Percentiles rank a stretch among this genome's conserved stretches.
Evolutionary conservation across 176 grass and related monocot species (phyloP).

Genomic region (Saccharum officinarum): DNA sequence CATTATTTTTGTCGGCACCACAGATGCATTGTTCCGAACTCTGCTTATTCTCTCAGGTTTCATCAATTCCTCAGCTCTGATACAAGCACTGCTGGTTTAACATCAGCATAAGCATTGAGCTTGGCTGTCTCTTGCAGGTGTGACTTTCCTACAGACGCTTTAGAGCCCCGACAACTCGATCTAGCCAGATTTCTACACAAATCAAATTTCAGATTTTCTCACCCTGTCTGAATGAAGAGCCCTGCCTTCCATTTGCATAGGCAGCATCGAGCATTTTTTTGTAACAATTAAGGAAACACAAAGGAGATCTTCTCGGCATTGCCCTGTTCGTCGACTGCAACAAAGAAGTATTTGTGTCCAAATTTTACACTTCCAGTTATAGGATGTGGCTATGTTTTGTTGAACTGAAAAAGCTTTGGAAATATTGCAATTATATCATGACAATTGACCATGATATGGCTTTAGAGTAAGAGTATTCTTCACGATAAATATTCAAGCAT

Average conservation of each 20-base stretch:
- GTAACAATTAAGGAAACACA: too few species aligned
- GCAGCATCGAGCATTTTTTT: constrained; percentile 13
- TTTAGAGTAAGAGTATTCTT: too few species aligned
- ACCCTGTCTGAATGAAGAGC: constrained; percentile 52
- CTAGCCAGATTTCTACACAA: constrained; percentile 86
- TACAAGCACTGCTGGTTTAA: background rate
- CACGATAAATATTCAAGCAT: too few species aligned
- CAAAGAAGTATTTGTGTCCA: too few species aligned
- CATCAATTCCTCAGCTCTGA: constrained; percentile 23
- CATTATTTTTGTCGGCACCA: too few species aligned
- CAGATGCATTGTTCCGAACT: too few species aligned
- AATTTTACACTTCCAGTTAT: too few species aligned
- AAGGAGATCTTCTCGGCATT: background rate
- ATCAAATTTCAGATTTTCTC: constrained; percentile 77
- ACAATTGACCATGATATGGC: too few species aligned
- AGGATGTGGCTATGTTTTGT: too few species aligned
- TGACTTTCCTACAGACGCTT: constrained; percentile 74
- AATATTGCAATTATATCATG: too few species aligned
- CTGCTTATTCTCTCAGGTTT: constrained; percentile 79
- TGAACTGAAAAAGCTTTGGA: too few species aligned
- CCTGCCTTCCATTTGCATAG: background rate
- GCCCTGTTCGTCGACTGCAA: too few species aligned
- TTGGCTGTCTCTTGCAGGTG: constrained; percentile 51
- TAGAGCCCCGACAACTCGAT: constrained; percentile 74
- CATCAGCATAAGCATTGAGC: background rate